These are phyloP conservation scores for Rhytidiadelphus loreus DNA, from an alignment of 225 moss, liverwort and hornwort species.

Conservation along the genomic window DNA sequence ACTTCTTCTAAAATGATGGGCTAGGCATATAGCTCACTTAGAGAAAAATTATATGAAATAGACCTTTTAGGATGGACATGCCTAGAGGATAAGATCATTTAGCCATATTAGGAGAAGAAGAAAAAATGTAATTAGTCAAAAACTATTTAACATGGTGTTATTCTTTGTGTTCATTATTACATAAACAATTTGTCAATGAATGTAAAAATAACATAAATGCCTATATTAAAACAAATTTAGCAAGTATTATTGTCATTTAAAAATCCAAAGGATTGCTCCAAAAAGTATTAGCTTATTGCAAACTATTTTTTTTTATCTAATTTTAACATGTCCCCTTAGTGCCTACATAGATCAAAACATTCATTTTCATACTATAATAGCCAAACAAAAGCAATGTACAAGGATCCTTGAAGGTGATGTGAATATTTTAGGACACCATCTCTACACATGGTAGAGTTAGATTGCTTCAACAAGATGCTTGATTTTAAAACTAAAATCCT, in stretches of 20 bases:
- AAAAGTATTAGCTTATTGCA: too few species aligned
- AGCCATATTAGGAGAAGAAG: background rate
- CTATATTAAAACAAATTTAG: background rate
- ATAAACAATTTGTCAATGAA: background rate
- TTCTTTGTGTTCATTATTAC: background rate
- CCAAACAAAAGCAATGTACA: background rate
- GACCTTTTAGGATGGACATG: too few species aligned
- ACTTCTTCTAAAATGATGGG: background rate
- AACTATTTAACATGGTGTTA: background rate
- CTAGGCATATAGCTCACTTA: too few species aligned
- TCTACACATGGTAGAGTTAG: background rate
- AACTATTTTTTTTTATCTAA: too few species aligned
- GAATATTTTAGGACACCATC: background rate
- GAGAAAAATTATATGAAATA: background rate
- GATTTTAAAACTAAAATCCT: background rate
- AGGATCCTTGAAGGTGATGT: background rate
- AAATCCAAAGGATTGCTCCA: accelerated
- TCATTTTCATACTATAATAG: background rate
- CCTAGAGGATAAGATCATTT: too few species aligned
- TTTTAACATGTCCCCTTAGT: background rate
- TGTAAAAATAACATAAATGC: background rate
- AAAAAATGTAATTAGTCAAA: too few species aligned
- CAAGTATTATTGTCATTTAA: background rate
- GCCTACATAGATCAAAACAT: background rate
- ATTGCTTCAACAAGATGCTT: background rate